Conservation (phyloP, 2,329 filamentous ascomycete genomes). For the Calonectria naviculata region DNA sequence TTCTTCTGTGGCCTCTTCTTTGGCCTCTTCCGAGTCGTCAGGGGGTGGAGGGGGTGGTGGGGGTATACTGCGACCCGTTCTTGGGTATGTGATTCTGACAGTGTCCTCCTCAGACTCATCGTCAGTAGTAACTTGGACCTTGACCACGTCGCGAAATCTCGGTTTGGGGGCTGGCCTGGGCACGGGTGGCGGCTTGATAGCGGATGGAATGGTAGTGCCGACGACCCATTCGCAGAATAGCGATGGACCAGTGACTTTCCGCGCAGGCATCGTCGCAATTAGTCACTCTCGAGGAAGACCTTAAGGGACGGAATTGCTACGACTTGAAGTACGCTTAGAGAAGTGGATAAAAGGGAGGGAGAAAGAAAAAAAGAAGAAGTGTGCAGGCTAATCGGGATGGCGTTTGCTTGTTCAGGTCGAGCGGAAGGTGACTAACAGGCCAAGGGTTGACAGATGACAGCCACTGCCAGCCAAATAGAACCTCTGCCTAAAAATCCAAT, state of each 20-base stretch:
- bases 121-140: constrained; percentile 59
- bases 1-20: not conserved
- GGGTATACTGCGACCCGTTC: constrained; percentile 39
- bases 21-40: not conserved
- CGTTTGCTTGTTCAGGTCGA: not conserved
- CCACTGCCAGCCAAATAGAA: not conserved
- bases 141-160: constrained; percentile 47
- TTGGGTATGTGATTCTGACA: constrained; percentile 61
- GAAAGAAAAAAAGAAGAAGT: not conserved
- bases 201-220: constrained; percentile 48
- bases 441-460: not conserved
- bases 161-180: constrained; percentile 23
- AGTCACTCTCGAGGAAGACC: not conserved
- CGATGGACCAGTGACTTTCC: constrained; percentile 33
- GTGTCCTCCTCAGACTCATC: constrained; percentile 63
- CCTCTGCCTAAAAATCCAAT: too few relatives aligned
- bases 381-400: too few relatives aligned
- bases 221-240: constrained; percentile 55
- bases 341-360: not conserved
- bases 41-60: not conserved
- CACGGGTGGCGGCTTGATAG: constrained; percentile 41
- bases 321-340: not conserved
- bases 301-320: too few relatives aligned
- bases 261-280: constrained; percentile 26
- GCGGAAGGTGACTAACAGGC: too few relatives aligned